phyloP scores from a whole-genome alignment of 768 basidiomycete species.

The Tylopilus intermedius region DNA sequence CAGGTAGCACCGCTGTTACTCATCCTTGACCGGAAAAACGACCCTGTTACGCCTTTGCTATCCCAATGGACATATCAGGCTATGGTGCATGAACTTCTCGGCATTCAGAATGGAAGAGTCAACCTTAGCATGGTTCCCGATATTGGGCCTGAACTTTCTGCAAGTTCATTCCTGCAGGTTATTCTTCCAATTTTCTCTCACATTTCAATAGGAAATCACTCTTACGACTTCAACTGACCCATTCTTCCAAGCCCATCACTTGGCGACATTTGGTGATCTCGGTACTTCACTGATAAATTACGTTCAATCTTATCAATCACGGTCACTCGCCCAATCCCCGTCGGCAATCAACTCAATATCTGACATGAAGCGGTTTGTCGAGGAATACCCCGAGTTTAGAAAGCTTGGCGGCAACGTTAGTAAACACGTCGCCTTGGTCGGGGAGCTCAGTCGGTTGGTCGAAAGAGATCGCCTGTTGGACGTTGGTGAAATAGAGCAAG shows the following conservation, averaged over 20 bases:
- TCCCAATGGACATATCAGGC: conserved; percentile 99
- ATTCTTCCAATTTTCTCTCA: conserved; percentile 8
- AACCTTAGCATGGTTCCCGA: conserved; percentile 80
- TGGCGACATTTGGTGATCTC: conserved; percentile 94
- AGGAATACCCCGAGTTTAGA: conserved; percentile 96
- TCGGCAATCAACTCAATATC: conserved; percentile 85
- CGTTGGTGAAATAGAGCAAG: conserved; percentile 93
- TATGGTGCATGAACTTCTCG: conserved; percentile 95
- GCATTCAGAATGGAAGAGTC: conserved; percentile 92
- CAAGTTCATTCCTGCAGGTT: conserved; percentile 32
- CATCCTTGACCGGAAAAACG: conserved; percentile 92
- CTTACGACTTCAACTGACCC: conserved; percentile 87
- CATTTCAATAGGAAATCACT: conserved; percentile 73
- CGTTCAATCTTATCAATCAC: conserved; percentile 87
- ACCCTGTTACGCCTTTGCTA: conserved; percentile 92
- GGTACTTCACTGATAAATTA: conserved; percentile 88
- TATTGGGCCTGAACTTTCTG: conserved; percentile 79
- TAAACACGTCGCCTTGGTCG: conserved; percentile 96
- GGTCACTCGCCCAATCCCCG: conserved; percentile 69
- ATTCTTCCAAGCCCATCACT: conserved; percentile 87
- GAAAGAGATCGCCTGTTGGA: conserved; percentile 81
- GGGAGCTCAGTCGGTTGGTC: conserved; percentile 89
- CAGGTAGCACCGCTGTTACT: conserved; percentile 86
- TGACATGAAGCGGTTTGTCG: conserved; percentile 97
- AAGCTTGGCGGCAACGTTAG: conserved; percentile 97